Percentiles rank a stretch among this genome's conserved stretches.
These are phyloP conservation scores for Fusarium goolgardi DNA, from an alignment of 2,329 filamentous ascomycete genomes.

Conservation along the genomic window DNA sequence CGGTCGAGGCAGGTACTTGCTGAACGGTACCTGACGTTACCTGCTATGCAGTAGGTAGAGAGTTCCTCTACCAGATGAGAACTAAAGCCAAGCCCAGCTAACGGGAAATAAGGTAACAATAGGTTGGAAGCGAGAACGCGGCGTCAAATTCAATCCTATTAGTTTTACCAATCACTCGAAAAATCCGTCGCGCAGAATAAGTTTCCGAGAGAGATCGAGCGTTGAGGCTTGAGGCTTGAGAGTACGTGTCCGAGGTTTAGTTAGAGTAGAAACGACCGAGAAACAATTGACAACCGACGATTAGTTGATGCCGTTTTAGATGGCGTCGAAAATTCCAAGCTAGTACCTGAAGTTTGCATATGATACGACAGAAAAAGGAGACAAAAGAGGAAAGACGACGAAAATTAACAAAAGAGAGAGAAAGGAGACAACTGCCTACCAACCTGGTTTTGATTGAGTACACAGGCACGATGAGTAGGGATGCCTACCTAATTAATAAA, in stretches of 20 bases:
- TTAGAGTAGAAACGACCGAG: not conserved
- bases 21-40: not conserved
- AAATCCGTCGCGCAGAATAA: constrained; percentile 7
- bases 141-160: not conserved
- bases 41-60: not conserved
- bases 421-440: not conserved
- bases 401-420: not conserved
- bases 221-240: constrained; percentile 3
- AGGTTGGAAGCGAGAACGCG: not conserved
- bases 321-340: constrained; percentile 16
- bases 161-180: constrained; percentile 3
- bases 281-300: constrained; percentile 11
- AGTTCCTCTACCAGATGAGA: not conserved
- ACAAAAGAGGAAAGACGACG: constrained; percentile 10
- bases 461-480: not conserved
- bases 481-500: not conserved
- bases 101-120: constrained; percentile 9
- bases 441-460: not conserved
- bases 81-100: constrained; percentile 24
- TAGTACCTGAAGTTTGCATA: constrained; percentile 16
- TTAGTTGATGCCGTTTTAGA: constrained; percentile 21
- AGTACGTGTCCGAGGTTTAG: not conserved
- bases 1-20: not conserved
- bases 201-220: constrained; percentile 3
- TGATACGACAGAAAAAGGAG: constrained; percentile 4